Evolutionary conservation across 1,139 yeast genomes (phyloP).

Genomic region (Lodderomyces orthopsilosis): DNA sequence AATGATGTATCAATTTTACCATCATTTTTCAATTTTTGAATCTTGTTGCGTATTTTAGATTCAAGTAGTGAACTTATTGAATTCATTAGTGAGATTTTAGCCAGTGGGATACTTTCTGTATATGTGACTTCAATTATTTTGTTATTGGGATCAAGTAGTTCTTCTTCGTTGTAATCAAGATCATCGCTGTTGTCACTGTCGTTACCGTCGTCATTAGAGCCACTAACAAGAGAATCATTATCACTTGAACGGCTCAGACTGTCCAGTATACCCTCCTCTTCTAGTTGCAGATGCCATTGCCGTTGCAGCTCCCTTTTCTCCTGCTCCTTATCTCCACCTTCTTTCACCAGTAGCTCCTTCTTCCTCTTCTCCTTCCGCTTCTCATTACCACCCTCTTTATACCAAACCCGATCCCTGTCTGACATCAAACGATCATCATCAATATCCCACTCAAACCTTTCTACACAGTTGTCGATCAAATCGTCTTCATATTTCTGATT

Average conservation of each 20-base stretch:
- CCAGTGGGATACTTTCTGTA: conserved; percentile 21
- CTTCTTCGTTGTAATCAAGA: neutral
- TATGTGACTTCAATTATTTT: conserved; percentile 9
- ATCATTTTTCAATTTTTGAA: conserved; percentile 13
- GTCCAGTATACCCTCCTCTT: neutral
- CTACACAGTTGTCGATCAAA: conserved; percentile 12
- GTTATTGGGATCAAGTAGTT: conserved; percentile 4
- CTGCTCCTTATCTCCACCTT: neutral
- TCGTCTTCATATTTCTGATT: conserved; percentile 22
- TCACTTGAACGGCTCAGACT: neutral
- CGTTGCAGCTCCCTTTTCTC: neutral
- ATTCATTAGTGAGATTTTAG: conserved; percentile 31
- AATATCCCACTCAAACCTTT: conserved; percentile 17
- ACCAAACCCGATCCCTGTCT: neutral
- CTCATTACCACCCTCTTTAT: neutral
- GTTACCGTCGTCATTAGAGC: conserved; percentile 1
- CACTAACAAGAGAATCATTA: neutral
- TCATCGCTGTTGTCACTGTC: neutral
- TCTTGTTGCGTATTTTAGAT: conserved; percentile 23
- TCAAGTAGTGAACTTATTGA: conserved; percentile 41
- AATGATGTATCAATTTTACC: conserved; percentile 6
- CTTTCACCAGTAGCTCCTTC: neutral
- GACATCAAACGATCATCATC: conserved; percentile 6
- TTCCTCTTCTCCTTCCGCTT: conserved; percentile 13
- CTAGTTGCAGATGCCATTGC: too few species aligned